Evolutionary conservation across 768 basidiomycete genomes (phyloP), one percentile per base, ranked within the genome.

Genomic region (Mycena vitilis): DNA sequence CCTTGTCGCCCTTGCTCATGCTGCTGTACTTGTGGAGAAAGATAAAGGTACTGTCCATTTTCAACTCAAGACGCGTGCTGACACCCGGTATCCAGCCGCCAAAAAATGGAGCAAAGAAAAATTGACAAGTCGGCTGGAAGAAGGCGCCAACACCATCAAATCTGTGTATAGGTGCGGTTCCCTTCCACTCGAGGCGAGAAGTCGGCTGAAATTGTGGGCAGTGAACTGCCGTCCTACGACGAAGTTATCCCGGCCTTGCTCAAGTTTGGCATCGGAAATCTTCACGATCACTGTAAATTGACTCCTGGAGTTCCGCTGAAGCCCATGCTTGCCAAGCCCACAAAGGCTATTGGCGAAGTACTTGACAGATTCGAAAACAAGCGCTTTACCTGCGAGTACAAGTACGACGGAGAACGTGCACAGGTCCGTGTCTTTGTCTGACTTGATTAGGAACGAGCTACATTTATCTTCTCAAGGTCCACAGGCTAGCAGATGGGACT

Each of bases 281-380:
- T 99, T 42, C 85, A 81, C 22, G 87, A 90, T 20, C 82, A 84
- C 52, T 98, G 98, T 84, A 95, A 93, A 77, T 87, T 99, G 20
- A 96, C 95, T 12, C 96, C 98, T 16, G 97, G 97, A 68, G 91
- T 99, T 42, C 98, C 98, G 1, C 84, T 99, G 42, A 99, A 99
- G 75, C 98, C 98, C 16, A 99, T 99, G 98, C 84, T 99, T 59
- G 98, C 98, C 18, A 99, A 99, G 79, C 98, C 98, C 11, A 99
- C 97, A 0, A 99, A 99, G 80, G 98, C 98, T 4, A 99, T 99
- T 72, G 91, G 95, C 16, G 97, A 99, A 80, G 97, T 99, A 22
- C 86, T 99, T 23, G 97, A 99, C 80, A 85, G 96, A 65, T 99
- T 99, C 75, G 98, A 99, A 79, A 91, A 90, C 75, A 96, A 96